Conservation (phyloP, 371 early-diverging fungal genomes). For the Mortierella sp. region DNA sequence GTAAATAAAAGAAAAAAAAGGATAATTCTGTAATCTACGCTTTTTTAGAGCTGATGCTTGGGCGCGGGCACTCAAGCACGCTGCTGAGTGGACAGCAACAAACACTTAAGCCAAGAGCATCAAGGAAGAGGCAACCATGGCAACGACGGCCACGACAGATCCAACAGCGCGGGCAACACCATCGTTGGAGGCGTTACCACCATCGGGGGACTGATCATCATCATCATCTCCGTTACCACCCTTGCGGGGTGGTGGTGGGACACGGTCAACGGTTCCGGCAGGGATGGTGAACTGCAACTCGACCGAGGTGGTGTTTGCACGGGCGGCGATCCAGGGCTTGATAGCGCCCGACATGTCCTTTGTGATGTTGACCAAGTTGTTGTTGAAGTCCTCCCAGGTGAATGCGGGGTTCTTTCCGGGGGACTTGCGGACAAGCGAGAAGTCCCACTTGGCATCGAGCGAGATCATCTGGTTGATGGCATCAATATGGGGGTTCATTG, state of each 20-base stretch:
- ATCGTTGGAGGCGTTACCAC: conserved; percentile 21
- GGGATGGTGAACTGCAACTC: conserved; percentile 46
- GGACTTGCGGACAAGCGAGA: conserved; percentile 56
- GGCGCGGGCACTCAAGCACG: neutral
- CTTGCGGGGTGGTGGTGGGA: conserved; percentile 43
- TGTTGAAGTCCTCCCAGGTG: conserved; percentile 61
- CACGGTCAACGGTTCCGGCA: conserved; percentile 39
- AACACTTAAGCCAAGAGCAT: conserved; percentile 37
- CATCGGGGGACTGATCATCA: conserved; percentile 10
- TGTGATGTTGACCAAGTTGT: conserved; percentile 56
- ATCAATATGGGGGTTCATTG: conserved; percentile 48
- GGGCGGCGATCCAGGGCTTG: conserved; percentile 45
- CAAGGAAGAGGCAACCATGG: conserved; percentile 28
- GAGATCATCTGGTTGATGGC: conserved; percentile 64
- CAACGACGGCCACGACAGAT: conserved; percentile 25
- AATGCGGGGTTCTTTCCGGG: conserved; percentile 60
- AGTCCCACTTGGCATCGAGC: conserved; percentile 68
- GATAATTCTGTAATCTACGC: neutral
- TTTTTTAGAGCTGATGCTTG: neutral
- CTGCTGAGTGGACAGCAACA: neutral
- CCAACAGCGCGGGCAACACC: conserved; percentile 20
- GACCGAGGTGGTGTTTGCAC: conserved; percentile 28
- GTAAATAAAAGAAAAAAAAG: neutral
- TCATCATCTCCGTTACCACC: conserved; percentile 19
- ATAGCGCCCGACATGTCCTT: conserved; percentile 43